Base-by-base conservation (phyloP, 2,329 filamentous ascomycete genomes). In the Aspergillus tanneri region DNA sequence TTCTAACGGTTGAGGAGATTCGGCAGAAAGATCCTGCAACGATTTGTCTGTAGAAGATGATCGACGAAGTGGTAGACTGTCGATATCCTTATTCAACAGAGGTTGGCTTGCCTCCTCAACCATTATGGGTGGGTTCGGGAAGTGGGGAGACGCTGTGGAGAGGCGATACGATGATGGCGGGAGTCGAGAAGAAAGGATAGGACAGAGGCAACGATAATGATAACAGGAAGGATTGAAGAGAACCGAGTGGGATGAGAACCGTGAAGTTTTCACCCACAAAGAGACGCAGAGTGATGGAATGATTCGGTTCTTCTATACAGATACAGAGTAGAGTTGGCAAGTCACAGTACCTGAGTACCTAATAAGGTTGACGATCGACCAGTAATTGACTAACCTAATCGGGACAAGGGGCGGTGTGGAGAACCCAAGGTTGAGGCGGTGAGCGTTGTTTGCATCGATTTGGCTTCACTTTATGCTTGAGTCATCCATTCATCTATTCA, bases 21-120 rank as follows among this genome's bases (percentile, higher is more conserved):
- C 30, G 30, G 16, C 30, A 14, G 3, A 16, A 4, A 8, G 8
- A 4, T 14, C 16, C 14, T 6, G 30, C 2, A 11, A 10, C 11
- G 30, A 46, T 36, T 43, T 35, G 23, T 55, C 52, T 9, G 46
- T 49, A 4, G 55, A 56, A 12, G 49, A 41, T 30, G 55, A 41
- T 24, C 46, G 56, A 53, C 52, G 51, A 6, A 57, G 58, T 27
- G 61, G 54, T 23, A 59, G 53, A 23, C 47, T 53, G 25, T 52
- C 52, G 27, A 53, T 50, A 27, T 58, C 53, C 52, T 57, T 58
- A 47, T 57, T 56, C 49, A 69, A 53, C 44, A 69, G 56, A 54
- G 63, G 63, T 52, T 50, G 53, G 38, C 49, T 60, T 53, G 55
- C 57, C 60, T 70, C 68, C 37, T 70, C 64, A 54, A 59, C 58